Conservation (phyloP, 192 early-diverging fungal species). For the Podochytrium sp. region DNA sequence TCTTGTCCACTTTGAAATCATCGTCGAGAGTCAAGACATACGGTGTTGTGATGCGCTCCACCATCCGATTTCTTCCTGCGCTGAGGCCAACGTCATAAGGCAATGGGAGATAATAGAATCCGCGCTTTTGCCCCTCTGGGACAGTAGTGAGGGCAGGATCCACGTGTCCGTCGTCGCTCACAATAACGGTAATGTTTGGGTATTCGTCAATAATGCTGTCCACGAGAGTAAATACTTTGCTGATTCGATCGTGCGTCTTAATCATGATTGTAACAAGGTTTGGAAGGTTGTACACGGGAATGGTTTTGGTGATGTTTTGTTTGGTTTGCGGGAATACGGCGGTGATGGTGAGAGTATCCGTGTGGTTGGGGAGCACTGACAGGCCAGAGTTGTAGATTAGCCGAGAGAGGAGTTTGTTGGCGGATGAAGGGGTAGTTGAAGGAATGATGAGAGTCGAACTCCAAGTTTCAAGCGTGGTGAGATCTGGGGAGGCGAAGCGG, state of each 20-base stretch:
- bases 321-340: not conserved
- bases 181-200: constrained; percentile 41
- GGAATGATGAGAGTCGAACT: not conserved
- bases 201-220: constrained; percentile 16
- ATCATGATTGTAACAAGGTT: constrained; percentile 40
- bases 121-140: constrained; percentile 30
- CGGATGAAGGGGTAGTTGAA: not conserved
- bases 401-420: constrained; percentile 9
- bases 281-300: constrained; percentile 38
- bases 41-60: constrained; percentile 30
- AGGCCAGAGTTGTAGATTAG: constrained; percentile 15
- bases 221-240: constrained; percentile 39
- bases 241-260: constrained; percentile 35
- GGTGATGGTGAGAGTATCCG: constrained; percentile 8
- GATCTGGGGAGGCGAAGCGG: not conserved
- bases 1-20: constrained; percentile 30
- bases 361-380: not conserved
- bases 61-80: constrained; percentile 43
- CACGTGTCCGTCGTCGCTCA: constrained; percentile 31
- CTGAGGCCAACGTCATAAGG: constrained; percentile 41
- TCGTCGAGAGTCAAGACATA: constrained; percentile 43
- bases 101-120: constrained; percentile 41
- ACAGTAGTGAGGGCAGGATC: constrained; percentile 11
- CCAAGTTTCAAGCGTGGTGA: not conserved
- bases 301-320: not conserved